These are phyloP conservation scores for Zoysia japonica DNA, from an alignment of 176 grass and related monocot species.

Conservation along the genomic window DNA sequence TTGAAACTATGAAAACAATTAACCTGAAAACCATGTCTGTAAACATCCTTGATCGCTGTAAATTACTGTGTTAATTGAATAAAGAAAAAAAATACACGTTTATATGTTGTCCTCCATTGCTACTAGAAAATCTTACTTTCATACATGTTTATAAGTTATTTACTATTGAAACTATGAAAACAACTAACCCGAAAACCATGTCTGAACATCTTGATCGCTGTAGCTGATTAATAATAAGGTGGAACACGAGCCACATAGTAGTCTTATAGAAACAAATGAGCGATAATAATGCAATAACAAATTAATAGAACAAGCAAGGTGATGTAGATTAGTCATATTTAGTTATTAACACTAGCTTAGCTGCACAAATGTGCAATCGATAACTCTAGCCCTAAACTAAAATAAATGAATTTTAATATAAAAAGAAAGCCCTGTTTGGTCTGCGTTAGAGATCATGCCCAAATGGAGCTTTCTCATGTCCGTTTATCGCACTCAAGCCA, in stretches of 20 bases:
- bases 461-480: slow-evolving; percentile 33
- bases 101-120: too few relatives aligned
- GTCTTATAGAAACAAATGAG: background rate
- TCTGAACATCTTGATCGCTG: too few relatives aligned
- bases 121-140: too few relatives aligned
- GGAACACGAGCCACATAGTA: background rate
- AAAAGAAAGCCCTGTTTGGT: slow-evolving; percentile 21
- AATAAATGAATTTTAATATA: background rate
- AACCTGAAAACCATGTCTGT: background rate
- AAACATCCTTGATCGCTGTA: too few relatives aligned
- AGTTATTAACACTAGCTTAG: background rate
- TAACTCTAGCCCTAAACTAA: background rate
- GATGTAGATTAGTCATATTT: background rate
- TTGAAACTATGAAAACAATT: background rate
- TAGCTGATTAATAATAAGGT: background rate
- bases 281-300: background rate
- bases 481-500: background rate
- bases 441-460: background rate
- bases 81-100: too few relatives aligned
- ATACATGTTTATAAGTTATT: too few relatives aligned
- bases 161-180: background rate
- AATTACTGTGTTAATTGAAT: too few relatives aligned
- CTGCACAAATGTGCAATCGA: background rate
- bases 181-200: background rate
- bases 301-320: background rate